These are phyloP conservation scores for Murraya paniculata DNA, from an alignment of 345 rosid genomes.

Conservation along the genomic window DNA sequence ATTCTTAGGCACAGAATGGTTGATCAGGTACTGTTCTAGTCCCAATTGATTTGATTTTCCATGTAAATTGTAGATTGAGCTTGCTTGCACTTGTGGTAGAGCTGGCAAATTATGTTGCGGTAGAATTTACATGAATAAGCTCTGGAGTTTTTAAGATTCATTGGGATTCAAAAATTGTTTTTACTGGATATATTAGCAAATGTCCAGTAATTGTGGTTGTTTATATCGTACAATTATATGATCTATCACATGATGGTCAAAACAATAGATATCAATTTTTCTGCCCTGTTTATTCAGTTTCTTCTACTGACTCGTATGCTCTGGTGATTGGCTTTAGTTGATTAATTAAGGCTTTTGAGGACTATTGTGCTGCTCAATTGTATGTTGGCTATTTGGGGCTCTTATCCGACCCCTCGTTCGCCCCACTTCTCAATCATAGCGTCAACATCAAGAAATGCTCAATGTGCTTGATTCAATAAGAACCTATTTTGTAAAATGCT, in stretches of 20 bases:
- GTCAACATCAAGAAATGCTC: background rate
- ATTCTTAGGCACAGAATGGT: slow-evolving; percentile 82
- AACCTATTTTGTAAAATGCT: background rate
- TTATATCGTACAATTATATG: background rate
- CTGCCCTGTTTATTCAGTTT: background rate
- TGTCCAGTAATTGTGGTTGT: background rate
- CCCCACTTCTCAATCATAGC: background rate
- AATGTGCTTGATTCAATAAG: background rate
- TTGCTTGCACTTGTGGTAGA: background rate
- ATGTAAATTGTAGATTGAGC: background rate
- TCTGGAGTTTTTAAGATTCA: background rate
- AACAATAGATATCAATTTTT: background rate
- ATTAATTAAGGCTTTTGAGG: background rate
- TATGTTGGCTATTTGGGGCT: background rate
- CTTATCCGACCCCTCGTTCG: background rate
- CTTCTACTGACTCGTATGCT: background rate
- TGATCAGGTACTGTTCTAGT: slow-evolving; percentile 60
- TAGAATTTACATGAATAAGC: background rate
- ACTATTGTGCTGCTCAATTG: background rate
- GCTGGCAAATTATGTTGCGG: background rate
- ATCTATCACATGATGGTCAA: background rate
- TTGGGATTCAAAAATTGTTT: background rate
- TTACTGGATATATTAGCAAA: no score
- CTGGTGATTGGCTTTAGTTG: background rate
- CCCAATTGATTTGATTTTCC: background rate